Evolutionary conservation across 106 monocot genomes (phyloP).

Genomic region (Gastrodia elata): DNA sequence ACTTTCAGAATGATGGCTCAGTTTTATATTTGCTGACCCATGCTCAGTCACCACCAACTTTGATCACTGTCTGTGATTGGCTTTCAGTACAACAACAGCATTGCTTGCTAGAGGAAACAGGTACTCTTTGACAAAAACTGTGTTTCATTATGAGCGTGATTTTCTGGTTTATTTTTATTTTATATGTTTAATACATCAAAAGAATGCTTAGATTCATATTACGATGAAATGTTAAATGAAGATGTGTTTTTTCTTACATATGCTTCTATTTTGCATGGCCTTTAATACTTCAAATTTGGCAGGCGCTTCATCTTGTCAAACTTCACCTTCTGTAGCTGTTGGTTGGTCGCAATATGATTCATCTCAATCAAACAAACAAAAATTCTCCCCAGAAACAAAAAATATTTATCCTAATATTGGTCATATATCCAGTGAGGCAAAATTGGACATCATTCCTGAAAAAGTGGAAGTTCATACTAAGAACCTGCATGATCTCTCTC

Average conservation of each 20-base stretch:
- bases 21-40: slow-evolving; percentile 67
- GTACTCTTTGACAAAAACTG: slow-evolving; percentile 5
- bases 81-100: slow-evolving; percentile 13
- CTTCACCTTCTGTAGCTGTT: slow-evolving; percentile 3
- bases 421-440: slow-evolving; percentile 4
- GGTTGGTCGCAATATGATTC: slow-evolving; percentile 4
- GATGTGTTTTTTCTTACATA: neutral
- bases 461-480: slow-evolving; percentile 11
- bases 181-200: slow-evolving; percentile 5
- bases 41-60: slow-evolving; percentile 55
- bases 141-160: neutral
- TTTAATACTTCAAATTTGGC: slow-evolving; percentile 4
- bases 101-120: slow-evolving; percentile 9
- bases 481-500: slow-evolving; percentile 52
- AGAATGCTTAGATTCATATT: neutral
- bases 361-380: slow-evolving; percentile 17
- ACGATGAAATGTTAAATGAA: neutral
- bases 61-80: slow-evolving; percentile 48
- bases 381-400: neutral
- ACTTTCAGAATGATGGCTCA: slow-evolving; percentile 96
- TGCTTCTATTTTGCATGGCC: neutral
- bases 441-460: neutral
- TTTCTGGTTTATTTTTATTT: neutral
- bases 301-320: neutral
- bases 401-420: slow-evolving; percentile 4